phyloP scores from a whole-genome alignment of 2,329 filamentous ascomycete species.

The Sarocladium oryzae region DNA sequence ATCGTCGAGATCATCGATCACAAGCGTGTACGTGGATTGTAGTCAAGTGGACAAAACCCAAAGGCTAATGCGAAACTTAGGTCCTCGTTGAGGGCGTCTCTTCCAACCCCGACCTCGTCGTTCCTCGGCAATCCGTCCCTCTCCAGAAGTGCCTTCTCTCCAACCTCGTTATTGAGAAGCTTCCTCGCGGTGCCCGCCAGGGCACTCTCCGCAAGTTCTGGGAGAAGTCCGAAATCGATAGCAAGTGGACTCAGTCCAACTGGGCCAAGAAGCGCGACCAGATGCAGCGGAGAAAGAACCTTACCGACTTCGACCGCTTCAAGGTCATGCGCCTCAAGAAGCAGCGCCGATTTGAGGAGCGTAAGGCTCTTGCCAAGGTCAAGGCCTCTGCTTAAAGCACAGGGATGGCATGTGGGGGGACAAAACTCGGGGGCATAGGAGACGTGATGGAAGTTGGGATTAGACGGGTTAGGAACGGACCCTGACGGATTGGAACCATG shows the following conservation, averaged over 20 bases:
- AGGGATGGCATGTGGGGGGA: slow-evolving; percentile 21
- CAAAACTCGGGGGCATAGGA: slow-evolving; percentile 23
- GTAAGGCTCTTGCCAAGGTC: slow-evolving; percentile 92
- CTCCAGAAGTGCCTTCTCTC: slow-evolving; percentile 84
- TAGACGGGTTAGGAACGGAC: slow-evolving; percentile 30
- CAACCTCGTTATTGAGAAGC: slow-evolving; percentile 76
- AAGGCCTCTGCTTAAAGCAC: slow-evolving; percentile 66
- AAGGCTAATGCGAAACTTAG: slow-evolving; percentile 40
- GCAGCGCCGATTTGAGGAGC: slow-evolving; percentile 97
- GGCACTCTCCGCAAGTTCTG: slow-evolving; percentile 80
- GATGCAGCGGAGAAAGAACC: slow-evolving; percentile 76
- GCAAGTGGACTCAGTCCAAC: slow-evolving; percentile 85
- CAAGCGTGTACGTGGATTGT: slow-evolving; percentile 81
- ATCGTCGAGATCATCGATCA: slow-evolving; percentile 99
- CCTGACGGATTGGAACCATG: slow-evolving; percentile 20
- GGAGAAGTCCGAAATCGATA: slow-evolving; percentile 86
- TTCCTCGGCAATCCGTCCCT: slow-evolving; percentile 80
- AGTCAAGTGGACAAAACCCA: background rate
- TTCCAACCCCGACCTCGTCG: slow-evolving; percentile 68
- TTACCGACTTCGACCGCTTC: slow-evolving; percentile 99
- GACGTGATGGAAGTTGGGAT: slow-evolving; percentile 28
- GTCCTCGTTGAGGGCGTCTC: slow-evolving; percentile 94
- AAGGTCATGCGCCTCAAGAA: slow-evolving; percentile 99
- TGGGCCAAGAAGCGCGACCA: slow-evolving; percentile 92
- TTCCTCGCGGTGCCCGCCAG: slow-evolving; percentile 79